Base-by-base conservation (phyloP, 345 rosid genomes). In the Eucalyptus shirleyi region DNA sequence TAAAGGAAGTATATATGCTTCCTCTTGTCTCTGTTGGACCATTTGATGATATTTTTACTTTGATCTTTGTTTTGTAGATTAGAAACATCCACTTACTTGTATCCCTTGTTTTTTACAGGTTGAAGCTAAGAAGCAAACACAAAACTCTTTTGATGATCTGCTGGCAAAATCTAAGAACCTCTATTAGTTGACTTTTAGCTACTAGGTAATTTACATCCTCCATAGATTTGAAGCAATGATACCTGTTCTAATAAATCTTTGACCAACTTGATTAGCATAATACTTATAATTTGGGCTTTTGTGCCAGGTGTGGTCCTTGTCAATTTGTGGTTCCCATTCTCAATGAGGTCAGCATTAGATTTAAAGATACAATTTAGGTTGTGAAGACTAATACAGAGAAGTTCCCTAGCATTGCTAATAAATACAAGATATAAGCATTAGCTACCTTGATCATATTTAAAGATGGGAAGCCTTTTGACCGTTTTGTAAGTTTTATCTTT, bases 291-390 rank as follows among this genome's bases (percentile, higher is more conserved):
- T 88, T 16, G 28, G 30, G 49, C 30, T 85, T 50, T 88, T 90
- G 24, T 93, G 90, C 90, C 92, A 96, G 98, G 99, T 96, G 99
- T 87, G 99, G 99, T 72, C 99, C 99, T 86, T 95, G 99, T 81
- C 97, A 97, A 91, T 92, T 95, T 91, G 96, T 97, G 99, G 94
- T 93, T 90, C 98, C 99, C 9, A 89, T 96, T 92, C 98, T 97
- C 14, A 88, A 93, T 88, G 95, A 96, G 94, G 96, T 97, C 80
- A 91, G 96, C 92, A 89, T 89, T 86, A 90, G 93, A 37, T 89
- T 97, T 86, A 95, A 94, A 91, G 96, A 97, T 91, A 93, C 92
- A 89, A 92, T 96, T 89, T 93, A 91, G 87, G 95, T 96, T 89
- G 98, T 96, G 83, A 97, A 97, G 93, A 94, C 94, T 4, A 97